A percentile compares a stretch with the other conserved stretches of the same genome.
phyloP scores from a whole-genome alignment of 2,329 filamentous ascomycete genomes.

The Fusarium hainanense region DNA sequence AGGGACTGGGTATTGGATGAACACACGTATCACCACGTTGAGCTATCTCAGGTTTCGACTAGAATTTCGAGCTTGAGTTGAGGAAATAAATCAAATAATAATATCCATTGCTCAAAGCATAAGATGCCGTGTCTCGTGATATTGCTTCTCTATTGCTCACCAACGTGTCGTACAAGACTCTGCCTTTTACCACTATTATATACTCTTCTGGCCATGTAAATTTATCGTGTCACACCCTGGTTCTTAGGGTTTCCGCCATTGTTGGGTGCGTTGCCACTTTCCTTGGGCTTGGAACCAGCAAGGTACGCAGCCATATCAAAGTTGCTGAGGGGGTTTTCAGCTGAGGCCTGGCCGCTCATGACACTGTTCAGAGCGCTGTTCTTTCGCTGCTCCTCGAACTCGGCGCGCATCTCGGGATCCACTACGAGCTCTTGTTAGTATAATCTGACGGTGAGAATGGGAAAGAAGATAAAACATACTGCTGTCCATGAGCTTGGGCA shows the following conservation, averaged over 20 bases:
- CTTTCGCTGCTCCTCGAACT: conserved; percentile 92
- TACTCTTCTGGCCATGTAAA: neutral
- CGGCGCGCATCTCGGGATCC: conserved; percentile 94
- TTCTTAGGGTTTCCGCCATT: conserved; percentile 49
- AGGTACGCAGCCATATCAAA: conserved; percentile 74
- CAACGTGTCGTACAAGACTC: neutral
- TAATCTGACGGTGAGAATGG: neutral
- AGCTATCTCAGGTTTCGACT: neutral
- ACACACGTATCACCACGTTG: neutral
- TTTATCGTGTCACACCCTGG: conserved; percentile 55
- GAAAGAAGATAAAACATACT: conserved; percentile 69
- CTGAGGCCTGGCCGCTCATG: conserved; percentile 53
- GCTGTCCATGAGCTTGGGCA: conserved; percentile 96
- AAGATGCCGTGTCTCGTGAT: conserved; percentile 12
- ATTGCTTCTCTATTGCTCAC: neutral
- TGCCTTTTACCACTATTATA: conserved; percentile 3
- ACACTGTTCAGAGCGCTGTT: conserved; percentile 73
- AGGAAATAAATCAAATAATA: neutral
- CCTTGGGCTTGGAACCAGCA: conserved; percentile 64
- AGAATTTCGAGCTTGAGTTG: neutral
- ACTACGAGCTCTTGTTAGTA: conserved; percentile 63
- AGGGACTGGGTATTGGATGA: conserved; percentile 10
- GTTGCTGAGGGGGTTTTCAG: conserved; percentile 60
- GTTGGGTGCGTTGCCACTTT: conserved; percentile 44
- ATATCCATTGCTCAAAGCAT: conserved; percentile 5